Evolutionary conservation across 2,329 filamentous ascomycete species (phyloP), one percentile per base, ranked within the genome.

Genomic region (Passalora sequoiae): DNA sequence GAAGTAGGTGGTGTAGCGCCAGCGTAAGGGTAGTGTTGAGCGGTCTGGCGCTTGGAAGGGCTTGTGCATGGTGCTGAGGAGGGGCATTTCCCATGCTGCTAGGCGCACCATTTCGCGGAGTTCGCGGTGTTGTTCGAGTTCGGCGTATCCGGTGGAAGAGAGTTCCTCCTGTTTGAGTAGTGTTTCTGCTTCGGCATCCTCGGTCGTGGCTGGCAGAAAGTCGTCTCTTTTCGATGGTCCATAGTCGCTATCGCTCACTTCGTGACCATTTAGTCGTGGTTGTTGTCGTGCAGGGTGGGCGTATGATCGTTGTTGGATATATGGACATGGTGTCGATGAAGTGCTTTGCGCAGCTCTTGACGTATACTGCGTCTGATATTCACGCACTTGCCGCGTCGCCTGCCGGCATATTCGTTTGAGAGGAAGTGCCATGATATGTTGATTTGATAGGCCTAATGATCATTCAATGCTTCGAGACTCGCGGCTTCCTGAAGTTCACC

Each of bases 1-100:
- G 77, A 98, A 84, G 70, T 97, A 97, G 27, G 84, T 89, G 12
- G 92, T 98, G 73, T 95, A 96, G 59, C 92, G 84, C 80, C 96
- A 98, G 59, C 91, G 84, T 45, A 98, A 79, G 33, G 88, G 80
- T 57, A 86, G 75, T 21, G 74, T 66, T 10, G 77, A 75, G 4
- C n/a, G 15, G 13, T 49, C 13, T 2, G 91, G 88, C 2, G 81
- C 78, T 48, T 75, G 69, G 65, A 95, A 97, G 13, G 86, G 84
- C 67, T 86, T 86, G 43, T 86, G 84, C 50, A 92, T 77, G 87
- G 95, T 60, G 38, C 42, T 80, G 47, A 98, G 73, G 50, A 95
- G 70, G 7, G 92, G 92, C 84, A 98, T 86, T 67, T 98, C 92
- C 89, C 92, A 98, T 17, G 89, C 88, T 35, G 86, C 81, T 56